Base-by-base conservation (phyloP, 257 asterid genomes). In the Solanum okadae region DNA sequence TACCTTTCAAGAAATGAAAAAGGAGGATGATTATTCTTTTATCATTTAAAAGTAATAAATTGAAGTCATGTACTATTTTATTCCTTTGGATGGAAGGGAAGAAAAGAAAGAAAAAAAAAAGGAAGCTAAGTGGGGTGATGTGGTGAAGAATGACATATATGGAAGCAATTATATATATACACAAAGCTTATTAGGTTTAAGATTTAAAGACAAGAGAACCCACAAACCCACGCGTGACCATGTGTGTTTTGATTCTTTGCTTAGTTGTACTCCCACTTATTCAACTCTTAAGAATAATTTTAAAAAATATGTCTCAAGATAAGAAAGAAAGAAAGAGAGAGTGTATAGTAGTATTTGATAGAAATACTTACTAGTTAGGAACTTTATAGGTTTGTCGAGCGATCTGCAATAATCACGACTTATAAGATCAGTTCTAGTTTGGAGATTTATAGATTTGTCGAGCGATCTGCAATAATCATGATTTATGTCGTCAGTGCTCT, bases 181-280 rank as follows among this genome's bases (percentile, higher is more conserved):
- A 75, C 72, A 65, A 78, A 77, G 78, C 38, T 44, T 44, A 27
- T 44, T 44, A 79, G 85, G 63, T 25, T 83, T 72, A 81, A 72
- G 87, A 90, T 90, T 83, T 88, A 87, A 38, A 88, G 90, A 91
- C 94, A 93, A 29, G 44, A 87, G 78, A 73, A 88, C 92, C 92
- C 87, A 89, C 92, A 90, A 86, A 87, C 52, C 90, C 94, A 90
- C 90, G 95, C 91, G 92, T 90, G 91, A 68, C 87, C 75, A 81
- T 33, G 77, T 40, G 71, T 65, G 84, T 25, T 65, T 89, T 89
- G 14, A 83, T 89, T 83, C 83, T 88, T 87, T 84, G 40, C 67
- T 84, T 87, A 83, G 72, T 86, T 89, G 92, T 85, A 63, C 1
- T 85, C 90, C 90, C 94, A 88, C 90, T 91, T 56, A 56, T 56